Conservation (phyloP, 2,329 filamentous ascomycete genomes). For the Passalora sequoiae region DNA sequence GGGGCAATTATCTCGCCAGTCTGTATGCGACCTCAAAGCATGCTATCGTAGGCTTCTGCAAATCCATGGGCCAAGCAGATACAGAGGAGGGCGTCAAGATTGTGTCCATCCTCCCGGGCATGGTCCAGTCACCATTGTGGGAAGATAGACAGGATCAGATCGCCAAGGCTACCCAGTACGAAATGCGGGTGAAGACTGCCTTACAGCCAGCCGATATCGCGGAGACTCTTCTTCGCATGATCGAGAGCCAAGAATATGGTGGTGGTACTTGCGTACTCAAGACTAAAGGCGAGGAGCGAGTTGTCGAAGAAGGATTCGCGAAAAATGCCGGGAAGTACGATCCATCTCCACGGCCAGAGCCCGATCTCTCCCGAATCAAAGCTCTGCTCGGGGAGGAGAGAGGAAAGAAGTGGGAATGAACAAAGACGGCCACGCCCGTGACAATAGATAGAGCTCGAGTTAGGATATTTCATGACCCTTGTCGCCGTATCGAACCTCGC, state of each 20-base stretch:
- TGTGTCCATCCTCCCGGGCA: slow-evolving; percentile 34
- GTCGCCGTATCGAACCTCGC: background rate
- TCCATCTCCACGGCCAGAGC: slow-evolving; percentile 19
- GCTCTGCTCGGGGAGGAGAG: slow-evolving; percentile 14
- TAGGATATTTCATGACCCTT: background rate
- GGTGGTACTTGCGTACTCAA: slow-evolving; percentile 23
- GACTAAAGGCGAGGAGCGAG: slow-evolving; percentile 16
- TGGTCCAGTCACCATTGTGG: slow-evolving; percentile 24
- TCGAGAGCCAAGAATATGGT: slow-evolving; percentile 19
- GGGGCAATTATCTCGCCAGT: slow-evolving; percentile 20
- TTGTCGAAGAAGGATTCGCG: slow-evolving; percentile 17
- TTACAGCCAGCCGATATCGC: slow-evolving; percentile 21
- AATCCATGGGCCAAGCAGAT: slow-evolving; percentile 42
- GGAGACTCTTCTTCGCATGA: slow-evolving; percentile 21
- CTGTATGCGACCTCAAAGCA: slow-evolving; percentile 38
- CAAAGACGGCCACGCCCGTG: background rate
- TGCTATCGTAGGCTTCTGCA: slow-evolving; percentile 41
- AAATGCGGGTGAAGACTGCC: slow-evolving; percentile 13
- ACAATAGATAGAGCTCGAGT: background rate
- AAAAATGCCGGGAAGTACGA: slow-evolving; percentile 18
- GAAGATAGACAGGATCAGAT: slow-evolving; percentile 35
- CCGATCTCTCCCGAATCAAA: slow-evolving; percentile 19
- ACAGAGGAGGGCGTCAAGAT: slow-evolving; percentile 39
- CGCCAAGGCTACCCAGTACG: slow-evolving; percentile 14
- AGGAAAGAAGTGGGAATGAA: slow-evolving; percentile 18